Conservation (phyloP, 2,329 filamentous ascomycete genomes). For the Karstenula rhodostoma region DNA sequence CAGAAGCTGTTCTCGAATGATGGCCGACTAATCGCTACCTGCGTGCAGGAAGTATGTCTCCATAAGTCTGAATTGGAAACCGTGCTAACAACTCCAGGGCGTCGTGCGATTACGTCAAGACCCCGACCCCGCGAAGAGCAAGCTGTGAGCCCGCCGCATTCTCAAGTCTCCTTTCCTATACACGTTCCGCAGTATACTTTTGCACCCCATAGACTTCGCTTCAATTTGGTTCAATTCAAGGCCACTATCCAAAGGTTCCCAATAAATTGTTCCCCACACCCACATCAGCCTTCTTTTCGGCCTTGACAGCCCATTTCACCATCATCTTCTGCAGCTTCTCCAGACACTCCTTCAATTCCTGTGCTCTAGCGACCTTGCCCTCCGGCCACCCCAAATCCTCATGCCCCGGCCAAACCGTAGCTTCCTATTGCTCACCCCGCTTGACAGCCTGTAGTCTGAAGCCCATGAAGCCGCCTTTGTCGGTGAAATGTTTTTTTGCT, state of each 20-base stretch:
- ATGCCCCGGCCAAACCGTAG: constrained; percentile 4
- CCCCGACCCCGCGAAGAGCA: constrained; percentile 21
- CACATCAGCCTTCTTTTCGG: not conserved
- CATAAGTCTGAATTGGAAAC: too few species aligned
- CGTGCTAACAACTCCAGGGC: constrained; percentile 18
- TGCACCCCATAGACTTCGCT: constrained; percentile 1
- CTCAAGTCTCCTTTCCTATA: not conserved
- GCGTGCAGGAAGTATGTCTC: constrained; percentile 73
- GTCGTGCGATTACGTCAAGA: constrained; percentile 27
- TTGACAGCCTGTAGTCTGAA: constrained; percentile 5
- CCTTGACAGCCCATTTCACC: not conserved
- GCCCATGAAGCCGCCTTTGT: constrained; percentile 2
- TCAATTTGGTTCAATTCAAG: not conserved
- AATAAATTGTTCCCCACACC: not conserved
- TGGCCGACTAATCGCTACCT: constrained; percentile 78
- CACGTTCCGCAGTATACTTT: not conserved
- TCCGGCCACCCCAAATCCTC: constrained; percentile 2
- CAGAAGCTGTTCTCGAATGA: constrained; percentile 77
- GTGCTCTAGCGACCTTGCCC: not conserved
- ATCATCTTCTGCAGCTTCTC: not conserved
- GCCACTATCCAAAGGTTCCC: not conserved
- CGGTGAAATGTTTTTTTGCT: not conserved
- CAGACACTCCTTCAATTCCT: constrained; percentile 7
- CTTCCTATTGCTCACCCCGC: constrained; percentile 3
- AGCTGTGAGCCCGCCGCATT: constrained; percentile 17